Conservation (phyloP, 495 filamentous ascomycete species). For the Podospora conica region DNA sequence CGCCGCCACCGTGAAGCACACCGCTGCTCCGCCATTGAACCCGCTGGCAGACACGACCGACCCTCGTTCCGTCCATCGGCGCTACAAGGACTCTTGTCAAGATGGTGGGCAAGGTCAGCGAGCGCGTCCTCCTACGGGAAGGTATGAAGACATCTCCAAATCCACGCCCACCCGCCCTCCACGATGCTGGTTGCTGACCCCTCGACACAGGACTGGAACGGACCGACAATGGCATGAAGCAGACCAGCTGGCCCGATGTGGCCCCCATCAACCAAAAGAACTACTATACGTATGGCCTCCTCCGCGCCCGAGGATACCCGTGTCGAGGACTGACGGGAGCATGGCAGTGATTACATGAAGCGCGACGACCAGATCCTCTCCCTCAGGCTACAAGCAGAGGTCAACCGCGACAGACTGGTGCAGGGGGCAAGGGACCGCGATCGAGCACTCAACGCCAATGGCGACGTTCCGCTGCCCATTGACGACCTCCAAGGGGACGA, state of each 20-base stretch:
- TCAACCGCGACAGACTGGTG: constrained; percentile 68
- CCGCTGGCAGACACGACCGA: not conserved
- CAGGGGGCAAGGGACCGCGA: constrained; percentile 81
- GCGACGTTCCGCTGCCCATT: constrained; percentile 49
- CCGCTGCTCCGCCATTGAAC: not conserved
- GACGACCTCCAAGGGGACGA: constrained; percentile 56
- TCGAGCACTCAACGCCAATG: constrained; percentile 66
- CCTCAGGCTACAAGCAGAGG: constrained; percentile 77
- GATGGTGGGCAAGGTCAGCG: constrained; percentile 51
- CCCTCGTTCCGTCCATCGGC: not conserved
- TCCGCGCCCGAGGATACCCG: not conserved
- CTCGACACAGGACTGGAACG: constrained; percentile 69
- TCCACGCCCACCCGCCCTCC: not conserved
- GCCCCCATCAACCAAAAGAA: constrained; percentile 97
- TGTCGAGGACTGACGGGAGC: constrained; percentile 16
- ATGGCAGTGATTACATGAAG: constrained; percentile 87
- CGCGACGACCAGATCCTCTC: constrained; percentile 93
- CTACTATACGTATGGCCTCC: constrained; percentile 80
- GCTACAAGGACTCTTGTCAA: constrained; percentile 8
- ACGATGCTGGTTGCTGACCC: constrained; percentile 9
- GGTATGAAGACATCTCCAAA: constrained; percentile 24
- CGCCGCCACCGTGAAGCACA: not conserved
- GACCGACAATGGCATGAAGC: constrained; percentile 95
- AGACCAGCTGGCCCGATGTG: constrained; percentile 88
- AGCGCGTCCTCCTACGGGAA: constrained; percentile 47